phyloP scores from a whole-genome alignment of 2,329 filamentous ascomycete genomes.

The Arthrobotrys sinensis region DNA sequence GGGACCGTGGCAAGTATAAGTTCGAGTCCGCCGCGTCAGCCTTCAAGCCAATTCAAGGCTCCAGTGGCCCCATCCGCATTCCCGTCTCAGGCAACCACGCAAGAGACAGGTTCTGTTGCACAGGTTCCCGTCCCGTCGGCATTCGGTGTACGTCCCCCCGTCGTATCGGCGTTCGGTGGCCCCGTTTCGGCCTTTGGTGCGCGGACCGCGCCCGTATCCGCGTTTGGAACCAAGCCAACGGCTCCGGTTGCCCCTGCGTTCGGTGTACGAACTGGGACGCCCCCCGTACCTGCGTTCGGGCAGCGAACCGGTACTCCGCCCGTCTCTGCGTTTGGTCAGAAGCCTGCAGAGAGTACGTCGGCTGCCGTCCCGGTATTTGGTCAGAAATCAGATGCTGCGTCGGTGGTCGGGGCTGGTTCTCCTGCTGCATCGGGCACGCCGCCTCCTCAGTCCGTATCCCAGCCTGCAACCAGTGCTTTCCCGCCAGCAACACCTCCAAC shows the following conservation, averaged over 20 bases:
- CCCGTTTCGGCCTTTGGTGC: slow-evolving; percentile 39
- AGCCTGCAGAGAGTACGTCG: slow-evolving; percentile 22
- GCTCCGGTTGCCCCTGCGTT: slow-evolving; percentile 28
- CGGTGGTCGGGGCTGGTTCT: neutral
- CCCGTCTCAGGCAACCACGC: slow-evolving; percentile 25
- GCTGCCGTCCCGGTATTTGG: slow-evolving; percentile 33
- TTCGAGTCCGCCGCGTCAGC: slow-evolving; percentile 4
- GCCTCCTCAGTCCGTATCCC: slow-evolving; percentile 30
- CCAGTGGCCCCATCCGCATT: slow-evolving; percentile 32
- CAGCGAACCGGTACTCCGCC: slow-evolving; percentile 34
- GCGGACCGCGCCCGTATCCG: neutral
- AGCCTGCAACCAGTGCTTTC: slow-evolving; percentile 3
- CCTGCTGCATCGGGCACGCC: slow-evolving; percentile 22
- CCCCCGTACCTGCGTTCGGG: slow-evolving; percentile 43
- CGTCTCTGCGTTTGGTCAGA: slow-evolving; percentile 36
- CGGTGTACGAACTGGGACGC: slow-evolving; percentile 24
- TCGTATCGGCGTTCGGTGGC: slow-evolving; percentile 37
- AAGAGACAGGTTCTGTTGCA: slow-evolving; percentile 7
- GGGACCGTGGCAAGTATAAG: neutral
- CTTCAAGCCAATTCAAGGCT: slow-evolving; percentile 22
- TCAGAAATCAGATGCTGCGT: slow-evolving; percentile 19
- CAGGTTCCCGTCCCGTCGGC: slow-evolving; percentile 33
- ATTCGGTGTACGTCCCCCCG: slow-evolving; percentile 26
- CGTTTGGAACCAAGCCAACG: slow-evolving; percentile 5
- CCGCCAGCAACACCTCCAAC: slow-evolving; percentile 10